Conservation (phyloP, 805 yeast species). For the Saccharomycopsis oosterbeekiorum region DNA sequence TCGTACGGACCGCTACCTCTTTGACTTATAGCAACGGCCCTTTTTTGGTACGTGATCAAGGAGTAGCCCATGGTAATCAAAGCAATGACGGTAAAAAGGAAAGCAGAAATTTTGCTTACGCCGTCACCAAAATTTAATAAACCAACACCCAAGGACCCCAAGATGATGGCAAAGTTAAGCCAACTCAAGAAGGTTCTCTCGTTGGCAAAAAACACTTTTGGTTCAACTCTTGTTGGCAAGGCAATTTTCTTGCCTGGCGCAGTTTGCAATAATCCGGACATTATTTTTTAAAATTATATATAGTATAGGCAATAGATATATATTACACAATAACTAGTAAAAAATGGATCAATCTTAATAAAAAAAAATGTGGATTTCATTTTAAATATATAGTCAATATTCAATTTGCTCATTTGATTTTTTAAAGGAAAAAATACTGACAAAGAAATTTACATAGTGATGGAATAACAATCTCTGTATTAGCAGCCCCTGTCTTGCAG, state of each 20-base stretch:
- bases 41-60: conserved; percentile 94
- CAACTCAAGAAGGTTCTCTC: conserved; percentile 97
- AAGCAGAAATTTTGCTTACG: conserved; percentile 87
- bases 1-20: conserved; percentile 99
- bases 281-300: background rate
- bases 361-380: background rate
- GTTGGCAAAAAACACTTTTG: conserved; percentile 97
- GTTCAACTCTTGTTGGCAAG: conserved; percentile 95
- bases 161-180: conserved; percentile 96
- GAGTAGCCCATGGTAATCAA: conserved; percentile 98
- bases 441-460: background rate
- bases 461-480: background rate
- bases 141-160: conserved; percentile 95
- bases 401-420: too few relatives aligned
- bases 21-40: conserved; percentile 96
- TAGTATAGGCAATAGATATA: too few relatives aligned
- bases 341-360: background rate
- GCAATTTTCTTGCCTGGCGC: conserved; percentile 89
- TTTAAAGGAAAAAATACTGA: background rate
- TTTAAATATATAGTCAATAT: too few relatives aligned
- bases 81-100: conserved; percentile 87
- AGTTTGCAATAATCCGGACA: conserved; percentile 42
- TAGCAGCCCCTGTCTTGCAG: background rate
- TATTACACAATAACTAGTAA: too few relatives aligned
- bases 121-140: conserved; percentile 92